These are phyloP conservation scores for Lasiosphaeria hispida DNA, from an alignment of 495 filamentous ascomycete genomes.

Conservation along the genomic window DNA sequence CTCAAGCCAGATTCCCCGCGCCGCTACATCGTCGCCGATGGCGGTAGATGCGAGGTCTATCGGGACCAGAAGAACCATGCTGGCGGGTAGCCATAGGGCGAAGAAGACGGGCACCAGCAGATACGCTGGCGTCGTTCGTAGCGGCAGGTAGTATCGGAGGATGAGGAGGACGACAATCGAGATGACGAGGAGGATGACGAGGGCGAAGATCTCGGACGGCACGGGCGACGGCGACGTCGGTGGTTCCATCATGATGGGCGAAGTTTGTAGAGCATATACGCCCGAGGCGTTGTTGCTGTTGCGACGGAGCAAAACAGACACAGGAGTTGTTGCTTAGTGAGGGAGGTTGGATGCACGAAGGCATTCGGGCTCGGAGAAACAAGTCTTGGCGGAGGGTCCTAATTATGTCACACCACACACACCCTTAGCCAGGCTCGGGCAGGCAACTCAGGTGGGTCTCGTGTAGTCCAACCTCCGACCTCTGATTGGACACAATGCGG, in stretches of 20 bases:
- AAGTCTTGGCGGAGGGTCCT: slow-evolving; percentile 1
- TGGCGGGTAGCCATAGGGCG: slow-evolving; percentile 85
- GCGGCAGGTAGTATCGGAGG: slow-evolving; percentile 80
- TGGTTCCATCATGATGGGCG: slow-evolving; percentile 22
- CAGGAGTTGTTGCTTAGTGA: not conserved
- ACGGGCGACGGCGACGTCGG: slow-evolving; percentile 24
- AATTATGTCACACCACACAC: slow-evolving; percentile 18
- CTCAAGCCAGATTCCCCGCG: slow-evolving; percentile 63
- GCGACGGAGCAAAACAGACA: not conserved
- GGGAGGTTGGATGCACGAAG: not conserved
- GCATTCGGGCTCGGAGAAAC: not conserved
- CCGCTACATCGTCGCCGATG: slow-evolving; percentile 61
- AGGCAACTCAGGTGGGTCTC: slow-evolving; percentile 2
- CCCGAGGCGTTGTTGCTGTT: not conserved
- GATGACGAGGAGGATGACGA: slow-evolving; percentile 67
- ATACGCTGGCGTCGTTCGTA: slow-evolving; percentile 87
- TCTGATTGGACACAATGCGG: not conserved
- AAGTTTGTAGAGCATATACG: slow-evolving; percentile 15
- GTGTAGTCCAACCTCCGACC: not conserved
- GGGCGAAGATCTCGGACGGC: slow-evolving; percentile 59
- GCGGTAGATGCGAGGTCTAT: slow-evolving; percentile 91
- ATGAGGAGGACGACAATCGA: slow-evolving; percentile 76
- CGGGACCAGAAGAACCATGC: slow-evolving; percentile 90
- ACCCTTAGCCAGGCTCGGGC: not conserved
- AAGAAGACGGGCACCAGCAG: slow-evolving; percentile 91